Evolutionary conservation across 805 yeast genomes (phyloP).

Genomic region (Nakazawaea sp.): DNA sequence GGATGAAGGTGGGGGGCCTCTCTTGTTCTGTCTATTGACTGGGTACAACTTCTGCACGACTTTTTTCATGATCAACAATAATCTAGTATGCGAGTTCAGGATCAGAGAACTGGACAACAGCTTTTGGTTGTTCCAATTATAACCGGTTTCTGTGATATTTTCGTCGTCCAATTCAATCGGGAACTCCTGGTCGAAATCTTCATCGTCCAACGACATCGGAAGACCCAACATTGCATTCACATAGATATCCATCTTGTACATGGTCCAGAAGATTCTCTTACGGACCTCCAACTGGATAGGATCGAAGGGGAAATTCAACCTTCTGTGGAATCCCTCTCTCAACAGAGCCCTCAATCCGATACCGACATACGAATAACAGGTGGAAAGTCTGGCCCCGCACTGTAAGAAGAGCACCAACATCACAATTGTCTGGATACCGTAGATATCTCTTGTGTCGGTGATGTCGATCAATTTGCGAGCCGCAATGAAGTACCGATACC

Average conservation of each 20-base stretch:
- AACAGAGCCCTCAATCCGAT: slow-evolving; percentile 78
- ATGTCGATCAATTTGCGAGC: slow-evolving; percentile 77
- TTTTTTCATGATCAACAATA: slow-evolving; percentile 63
- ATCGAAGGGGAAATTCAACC: slow-evolving; percentile 53
- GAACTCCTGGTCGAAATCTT: slow-evolving; percentile 81
- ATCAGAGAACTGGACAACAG: slow-evolving; percentile 66
- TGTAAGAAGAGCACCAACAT: slow-evolving; percentile 83
- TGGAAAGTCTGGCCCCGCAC: slow-evolving; percentile 79
- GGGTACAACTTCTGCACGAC: slow-evolving; percentile 75
- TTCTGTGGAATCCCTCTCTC: slow-evolving; percentile 78
- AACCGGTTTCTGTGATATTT: slow-evolving; percentile 64
- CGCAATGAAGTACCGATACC: slow-evolving; percentile 72
- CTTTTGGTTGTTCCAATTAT: slow-evolving; percentile 32
- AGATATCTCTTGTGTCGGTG: slow-evolving; percentile 75
- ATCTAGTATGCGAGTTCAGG: slow-evolving; percentile 78
- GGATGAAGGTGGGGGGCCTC: slow-evolving; percentile 22
- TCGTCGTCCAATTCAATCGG: slow-evolving; percentile 86
- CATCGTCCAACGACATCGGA: slow-evolving; percentile 69
- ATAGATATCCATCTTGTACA: slow-evolving; percentile 85
- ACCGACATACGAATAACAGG: slow-evolving; percentile 87
- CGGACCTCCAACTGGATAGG: slow-evolving; percentile 80
- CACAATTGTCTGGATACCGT: slow-evolving; percentile 78
- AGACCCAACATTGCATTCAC: slow-evolving; percentile 82
- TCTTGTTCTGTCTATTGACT: slow-evolving; percentile 36
- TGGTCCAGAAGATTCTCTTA: slow-evolving; percentile 83